These are phyloP conservation scores for Brassica juncea DNA, from an alignment of 345 rosid species.

Conservation along the genomic window DNA sequence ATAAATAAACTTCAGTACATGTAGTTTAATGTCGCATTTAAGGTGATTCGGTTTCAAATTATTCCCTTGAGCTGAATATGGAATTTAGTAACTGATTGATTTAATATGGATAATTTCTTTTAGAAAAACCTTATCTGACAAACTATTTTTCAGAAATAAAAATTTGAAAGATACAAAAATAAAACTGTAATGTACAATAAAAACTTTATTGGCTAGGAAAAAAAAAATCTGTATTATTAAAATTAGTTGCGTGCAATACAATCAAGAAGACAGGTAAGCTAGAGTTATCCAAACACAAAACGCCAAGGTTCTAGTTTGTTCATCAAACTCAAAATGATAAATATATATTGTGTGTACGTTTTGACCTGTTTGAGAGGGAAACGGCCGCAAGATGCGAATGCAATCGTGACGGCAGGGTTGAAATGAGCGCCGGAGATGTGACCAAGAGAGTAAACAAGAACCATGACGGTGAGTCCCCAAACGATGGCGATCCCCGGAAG, in stretches of 20 bases:
- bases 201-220: background rate
- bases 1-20: background rate
- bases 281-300: conserved; percentile 21
- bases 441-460: conserved; percentile 77
- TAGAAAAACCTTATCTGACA: background rate
- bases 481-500: conserved; percentile 73
- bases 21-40: background rate
- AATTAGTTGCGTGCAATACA: conserved; percentile 32
- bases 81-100: background rate
- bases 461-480: conserved; percentile 92
- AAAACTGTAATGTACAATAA: background rate
- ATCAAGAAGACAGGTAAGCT: conserved; percentile 25
- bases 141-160: background rate
- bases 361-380: conserved; percentile 80
- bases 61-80: background rate
- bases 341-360: background rate
- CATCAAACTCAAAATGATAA: conserved; percentile 27
- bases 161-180: background rate
- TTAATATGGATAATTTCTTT: background rate
- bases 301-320: conserved; percentile 24
- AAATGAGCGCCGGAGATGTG: conserved; percentile 99
- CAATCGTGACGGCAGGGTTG: conserved; percentile 93
- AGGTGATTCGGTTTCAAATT: background rate
- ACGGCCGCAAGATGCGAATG: conserved; percentile 78
- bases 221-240: background rate